phyloP scores from a whole-genome alignment of 306 rosid species.

The Prunus mira region DNA sequence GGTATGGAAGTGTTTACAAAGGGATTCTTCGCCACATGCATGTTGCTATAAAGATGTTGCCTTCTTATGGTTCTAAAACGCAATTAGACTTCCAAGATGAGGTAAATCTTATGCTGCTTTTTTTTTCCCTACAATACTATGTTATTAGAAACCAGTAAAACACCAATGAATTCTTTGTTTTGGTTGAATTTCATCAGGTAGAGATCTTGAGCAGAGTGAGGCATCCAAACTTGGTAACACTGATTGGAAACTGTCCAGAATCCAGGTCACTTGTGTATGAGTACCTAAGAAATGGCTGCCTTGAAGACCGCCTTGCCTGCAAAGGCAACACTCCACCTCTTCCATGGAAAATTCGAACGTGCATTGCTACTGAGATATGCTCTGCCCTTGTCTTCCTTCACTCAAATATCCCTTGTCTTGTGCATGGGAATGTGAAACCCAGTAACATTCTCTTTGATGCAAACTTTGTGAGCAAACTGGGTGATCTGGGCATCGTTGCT shows the following conservation, averaged over 20 bases:
- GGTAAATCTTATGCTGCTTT: conserved; percentile 47
- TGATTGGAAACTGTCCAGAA: conserved; percentile 80
- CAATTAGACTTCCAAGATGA: conserved; percentile 55
- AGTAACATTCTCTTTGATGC: conserved; percentile 84
- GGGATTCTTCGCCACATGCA: conserved; percentile 71
- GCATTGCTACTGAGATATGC: conserved; percentile 73
- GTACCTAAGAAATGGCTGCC: conserved; percentile 71
- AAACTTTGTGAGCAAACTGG: conserved; percentile 66
- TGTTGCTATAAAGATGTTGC: conserved; percentile 92
- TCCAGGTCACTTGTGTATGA: conserved; percentile 79
- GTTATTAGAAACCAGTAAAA: background rate
- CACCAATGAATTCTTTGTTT: conserved; percentile 12
- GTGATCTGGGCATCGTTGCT: conserved; percentile 59
- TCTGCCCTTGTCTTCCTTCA: conserved; percentile 84
- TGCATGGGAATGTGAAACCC: conserved; percentile 88
- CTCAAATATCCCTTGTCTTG: conserved; percentile 56
- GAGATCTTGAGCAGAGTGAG: conserved; percentile 78
- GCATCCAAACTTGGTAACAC: conserved; percentile 73
- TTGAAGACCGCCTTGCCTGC: conserved; percentile 63
- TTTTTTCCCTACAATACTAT: background rate
- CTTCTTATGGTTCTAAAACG: conserved; percentile 77
- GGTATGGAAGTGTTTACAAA: conserved; percentile 77
- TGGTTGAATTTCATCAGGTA: conserved; percentile 65
- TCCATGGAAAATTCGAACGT: conserved; percentile 78
- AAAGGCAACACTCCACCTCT: conserved; percentile 51